A percentile compares a stretch with the other conserved stretches of the same genome.
Evolutionary conservation across 129 eudicot species (phyloP).

Genomic region (Flaveria trinervia): DNA sequence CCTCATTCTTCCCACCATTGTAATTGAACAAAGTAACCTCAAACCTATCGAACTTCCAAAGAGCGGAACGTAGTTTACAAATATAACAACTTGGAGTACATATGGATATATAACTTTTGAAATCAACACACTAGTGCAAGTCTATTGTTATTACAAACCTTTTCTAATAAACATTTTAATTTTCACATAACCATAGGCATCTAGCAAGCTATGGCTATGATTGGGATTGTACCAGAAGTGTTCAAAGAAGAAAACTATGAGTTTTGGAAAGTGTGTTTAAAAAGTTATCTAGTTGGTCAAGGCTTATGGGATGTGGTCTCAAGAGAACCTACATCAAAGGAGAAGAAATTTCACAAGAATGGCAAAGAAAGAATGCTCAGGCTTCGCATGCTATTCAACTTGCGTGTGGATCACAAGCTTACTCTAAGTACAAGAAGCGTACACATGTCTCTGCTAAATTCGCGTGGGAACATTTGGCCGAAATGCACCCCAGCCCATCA

Average conservation of each 20-base stretch:
- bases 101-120: no score
- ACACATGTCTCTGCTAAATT: conserved; percentile 36
- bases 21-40: no score
- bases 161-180: not conserved
- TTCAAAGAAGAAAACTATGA: conserved; percentile 58
- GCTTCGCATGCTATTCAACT: conserved; percentile 58
- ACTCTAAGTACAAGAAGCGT: conserved; percentile 41
- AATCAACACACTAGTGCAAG: no score
- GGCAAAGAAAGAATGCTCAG: conserved; percentile 46
- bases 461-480: conserved; percentile 52
- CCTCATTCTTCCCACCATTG: no score
- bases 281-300: conserved; percentile 46
- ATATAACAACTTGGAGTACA: no score
- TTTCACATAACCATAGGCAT: not conserved
- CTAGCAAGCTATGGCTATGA: conserved; percentile 16
- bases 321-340: conserved; percentile 13
- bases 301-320: conserved; percentile 51
- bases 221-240: conserved; percentile 43
- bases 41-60: no score
- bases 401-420: conserved; percentile 45
- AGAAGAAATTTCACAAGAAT: conserved; percentile 25
- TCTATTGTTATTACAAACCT: not conserved
- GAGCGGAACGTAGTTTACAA: no score
- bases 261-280: conserved; percentile 50
- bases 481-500: conserved; percentile 8